Percentiles rank a stretch among this genome's conserved stretches.
Evolutionary conservation across 352 stramenopile species (phyloP).

Genomic region (Lagenidium giganteum): DNA sequence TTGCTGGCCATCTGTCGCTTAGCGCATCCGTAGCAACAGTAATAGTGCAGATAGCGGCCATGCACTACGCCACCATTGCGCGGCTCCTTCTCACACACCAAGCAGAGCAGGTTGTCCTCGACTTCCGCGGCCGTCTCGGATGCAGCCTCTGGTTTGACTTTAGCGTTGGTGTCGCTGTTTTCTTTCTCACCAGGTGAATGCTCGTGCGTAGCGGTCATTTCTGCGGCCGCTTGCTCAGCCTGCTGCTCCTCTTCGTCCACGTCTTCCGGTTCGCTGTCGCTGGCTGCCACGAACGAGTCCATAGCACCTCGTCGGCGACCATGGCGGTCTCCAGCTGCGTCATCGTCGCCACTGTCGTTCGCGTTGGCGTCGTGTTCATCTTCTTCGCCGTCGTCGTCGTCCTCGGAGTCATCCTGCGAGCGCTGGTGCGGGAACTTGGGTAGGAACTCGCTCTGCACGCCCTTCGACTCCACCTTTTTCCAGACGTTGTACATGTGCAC

Average conservation of each 20-base stretch:
- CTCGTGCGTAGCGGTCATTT: too few species aligned
- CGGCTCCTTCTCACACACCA: constrained; percentile 55
- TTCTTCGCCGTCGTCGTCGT: too few species aligned
- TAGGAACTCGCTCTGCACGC: constrained; percentile 48
- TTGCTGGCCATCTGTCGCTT: constrained; percentile 57
- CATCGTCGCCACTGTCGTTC: background rate
- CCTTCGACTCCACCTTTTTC: constrained; percentile 42
- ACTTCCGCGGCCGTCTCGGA: constrained; percentile 16
- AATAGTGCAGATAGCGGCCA: constrained; percentile 78
- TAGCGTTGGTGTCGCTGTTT: constrained; percentile 13
- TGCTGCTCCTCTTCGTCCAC: constrained; percentile 12
- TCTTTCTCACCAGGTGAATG: too few species aligned
- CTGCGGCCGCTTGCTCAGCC: constrained; percentile 5
- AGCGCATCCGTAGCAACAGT: constrained; percentile 74
- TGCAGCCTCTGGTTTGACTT: too few species aligned
- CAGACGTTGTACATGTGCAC: constrained; percentile 70
- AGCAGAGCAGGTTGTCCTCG: constrained; percentile 57
- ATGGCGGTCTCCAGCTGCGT: too few species aligned
- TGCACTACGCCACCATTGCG: constrained; percentile 67
- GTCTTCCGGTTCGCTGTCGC: constrained; percentile 13
- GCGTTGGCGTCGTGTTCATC: too few species aligned
- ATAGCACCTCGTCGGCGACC: constrained; percentile 40
- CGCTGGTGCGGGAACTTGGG: constrained; percentile 7
- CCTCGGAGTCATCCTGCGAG: too few species aligned
- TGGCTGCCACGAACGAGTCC: constrained; percentile 60